phyloP scores from a whole-genome alignment of 2,329 filamentous ascomycete genomes.

The Sodiomyces alkalinus region DNA sequence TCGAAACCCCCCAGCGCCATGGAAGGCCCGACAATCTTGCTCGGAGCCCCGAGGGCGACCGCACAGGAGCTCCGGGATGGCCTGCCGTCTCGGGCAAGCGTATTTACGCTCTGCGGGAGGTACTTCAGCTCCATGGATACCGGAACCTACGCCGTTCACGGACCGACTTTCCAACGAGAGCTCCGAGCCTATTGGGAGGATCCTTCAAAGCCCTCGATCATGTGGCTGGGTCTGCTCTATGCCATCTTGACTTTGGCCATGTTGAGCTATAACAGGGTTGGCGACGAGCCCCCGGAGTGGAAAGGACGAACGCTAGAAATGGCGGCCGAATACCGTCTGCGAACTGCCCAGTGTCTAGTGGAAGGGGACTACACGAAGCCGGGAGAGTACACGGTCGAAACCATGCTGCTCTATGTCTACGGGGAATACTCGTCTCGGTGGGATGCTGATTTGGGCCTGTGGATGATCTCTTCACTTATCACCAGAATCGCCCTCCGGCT shows the following conservation, averaged over 20 bases:
- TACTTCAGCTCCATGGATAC: constrained; percentile 78
- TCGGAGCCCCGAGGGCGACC: constrained; percentile 56
- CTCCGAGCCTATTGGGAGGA: constrained; percentile 53
- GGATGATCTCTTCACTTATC: constrained; percentile 37
- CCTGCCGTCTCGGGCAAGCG: constrained; percentile 65
- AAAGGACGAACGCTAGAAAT: constrained; percentile 47
- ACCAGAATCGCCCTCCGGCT: constrained; percentile 48
- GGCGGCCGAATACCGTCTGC: constrained; percentile 48
- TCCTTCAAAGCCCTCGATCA: constrained; percentile 55
- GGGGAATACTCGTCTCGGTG: constrained; percentile 59
- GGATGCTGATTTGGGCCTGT: constrained; percentile 57
- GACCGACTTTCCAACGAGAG: constrained; percentile 70
- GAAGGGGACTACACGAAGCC: constrained; percentile 66
- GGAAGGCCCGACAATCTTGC: constrained; percentile 62
- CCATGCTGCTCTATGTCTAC: constrained; percentile 59
- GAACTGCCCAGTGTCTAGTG: constrained; percentile 65
- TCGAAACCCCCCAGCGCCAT: constrained; percentile 44
- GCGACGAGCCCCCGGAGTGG: constrained; percentile 68
- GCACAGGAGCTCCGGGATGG: constrained; percentile 65
- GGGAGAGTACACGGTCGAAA: constrained; percentile 62
- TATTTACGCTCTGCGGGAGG: constrained; percentile 72
- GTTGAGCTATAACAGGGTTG: constrained; percentile 64
- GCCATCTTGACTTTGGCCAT: constrained; percentile 63
- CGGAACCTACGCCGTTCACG: constrained; percentile 61
- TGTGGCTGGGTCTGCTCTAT: constrained; percentile 68